Conservation (phyloP, 352 stramenopile species). For the Phytophthora podocarpi region DNA sequence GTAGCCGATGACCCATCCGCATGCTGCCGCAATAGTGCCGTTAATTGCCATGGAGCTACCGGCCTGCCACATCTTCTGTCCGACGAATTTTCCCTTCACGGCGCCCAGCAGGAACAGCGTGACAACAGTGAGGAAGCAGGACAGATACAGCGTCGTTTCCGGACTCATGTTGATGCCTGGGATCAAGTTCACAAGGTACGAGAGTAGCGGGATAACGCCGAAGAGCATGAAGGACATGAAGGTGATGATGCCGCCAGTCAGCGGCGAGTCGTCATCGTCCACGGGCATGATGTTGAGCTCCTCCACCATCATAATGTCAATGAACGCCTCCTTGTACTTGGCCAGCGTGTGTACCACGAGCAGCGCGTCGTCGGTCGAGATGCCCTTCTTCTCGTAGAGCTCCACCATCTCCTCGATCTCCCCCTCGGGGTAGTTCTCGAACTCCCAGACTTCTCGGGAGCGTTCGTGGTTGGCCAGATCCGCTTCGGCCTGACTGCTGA, state of each 20-base stretch:
- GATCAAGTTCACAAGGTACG: slow-evolving; percentile 92
- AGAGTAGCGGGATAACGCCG: slow-evolving; percentile 92
- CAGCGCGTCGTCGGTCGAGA: slow-evolving; percentile 90
- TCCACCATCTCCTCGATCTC: slow-evolving; percentile 98
- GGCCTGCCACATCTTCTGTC: slow-evolving; percentile 73
- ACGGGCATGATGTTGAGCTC: slow-evolving; percentile 95
- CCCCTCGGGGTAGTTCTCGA: slow-evolving; percentile 96
- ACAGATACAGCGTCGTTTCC: slow-evolving; percentile 87
- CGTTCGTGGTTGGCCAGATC: slow-evolving; percentile 95
- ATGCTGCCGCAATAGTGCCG: slow-evolving; percentile 71
- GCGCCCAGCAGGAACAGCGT: slow-evolving; percentile 95
- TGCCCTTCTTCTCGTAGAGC: slow-evolving; percentile 93
- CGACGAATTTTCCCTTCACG: slow-evolving; percentile 90
- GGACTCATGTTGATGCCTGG: slow-evolving; percentile 63
- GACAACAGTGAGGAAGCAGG: slow-evolving; percentile 93
- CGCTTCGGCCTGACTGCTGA: slow-evolving; percentile 93
- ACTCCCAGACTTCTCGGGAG: slow-evolving; percentile 93
- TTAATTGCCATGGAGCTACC: slow-evolving; percentile 82
- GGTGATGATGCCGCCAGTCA: slow-evolving; percentile 86
- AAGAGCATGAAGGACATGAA: slow-evolving; percentile 92
- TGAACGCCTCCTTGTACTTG: slow-evolving; percentile 98
- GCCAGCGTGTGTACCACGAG: slow-evolving; percentile 93
- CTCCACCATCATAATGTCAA: slow-evolving; percentile 98
- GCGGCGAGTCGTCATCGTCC: slow-evolving; percentile 91
- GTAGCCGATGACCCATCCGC: slow-evolving; percentile 84